Conservation (phyloP, 164 flowering plant genomes). For the Akebia trifoliata region DNA sequence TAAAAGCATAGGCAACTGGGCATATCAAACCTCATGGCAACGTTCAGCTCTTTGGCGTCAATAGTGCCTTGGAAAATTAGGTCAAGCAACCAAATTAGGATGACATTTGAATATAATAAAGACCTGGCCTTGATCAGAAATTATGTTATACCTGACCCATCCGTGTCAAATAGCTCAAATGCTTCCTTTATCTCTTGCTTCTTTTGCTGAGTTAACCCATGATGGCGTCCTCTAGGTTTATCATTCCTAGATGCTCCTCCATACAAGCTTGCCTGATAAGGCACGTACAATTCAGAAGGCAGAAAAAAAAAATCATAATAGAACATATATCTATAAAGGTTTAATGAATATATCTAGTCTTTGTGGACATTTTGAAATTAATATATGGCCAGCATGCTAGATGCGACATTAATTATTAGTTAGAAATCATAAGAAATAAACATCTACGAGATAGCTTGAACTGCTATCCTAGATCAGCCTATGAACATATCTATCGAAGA, state of each 20-base stretch:
- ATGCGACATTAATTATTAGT: too few relatives aligned
- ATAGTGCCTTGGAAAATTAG: slow-evolving; percentile 57
- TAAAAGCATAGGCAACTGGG: neutral
- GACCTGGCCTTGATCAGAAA: neutral
- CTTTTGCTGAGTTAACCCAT: slow-evolving; percentile 73
- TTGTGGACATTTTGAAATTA: too few relatives aligned
- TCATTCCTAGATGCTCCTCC: slow-evolving; percentile 51
- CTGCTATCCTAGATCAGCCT: too few relatives aligned
- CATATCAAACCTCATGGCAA: slow-evolving; percentile 84
- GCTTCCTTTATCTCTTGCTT: slow-evolving; percentile 94
- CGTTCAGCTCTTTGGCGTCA: slow-evolving; percentile 95
- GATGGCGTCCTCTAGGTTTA: slow-evolving; percentile 68
- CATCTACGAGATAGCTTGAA: too few relatives aligned
- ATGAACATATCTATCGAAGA: too few relatives aligned
- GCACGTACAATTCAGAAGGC: neutral
- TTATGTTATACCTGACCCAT: slow-evolving; percentile 67
- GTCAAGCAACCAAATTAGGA: slow-evolving; percentile 5
- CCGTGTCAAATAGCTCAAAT: slow-evolving; percentile 90
- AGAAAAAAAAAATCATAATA: neutral
- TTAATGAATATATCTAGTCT: too few relatives aligned
- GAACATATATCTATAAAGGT: too few relatives aligned
- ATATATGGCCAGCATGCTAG: too few relatives aligned
- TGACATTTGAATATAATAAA: neutral
- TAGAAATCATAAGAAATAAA: too few relatives aligned
- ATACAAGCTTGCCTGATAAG: slow-evolving; percentile 38